Conservation (phyloP, 1,284 basidiomycete genomes). For the Sphaerobolus stellatus region DNA sequence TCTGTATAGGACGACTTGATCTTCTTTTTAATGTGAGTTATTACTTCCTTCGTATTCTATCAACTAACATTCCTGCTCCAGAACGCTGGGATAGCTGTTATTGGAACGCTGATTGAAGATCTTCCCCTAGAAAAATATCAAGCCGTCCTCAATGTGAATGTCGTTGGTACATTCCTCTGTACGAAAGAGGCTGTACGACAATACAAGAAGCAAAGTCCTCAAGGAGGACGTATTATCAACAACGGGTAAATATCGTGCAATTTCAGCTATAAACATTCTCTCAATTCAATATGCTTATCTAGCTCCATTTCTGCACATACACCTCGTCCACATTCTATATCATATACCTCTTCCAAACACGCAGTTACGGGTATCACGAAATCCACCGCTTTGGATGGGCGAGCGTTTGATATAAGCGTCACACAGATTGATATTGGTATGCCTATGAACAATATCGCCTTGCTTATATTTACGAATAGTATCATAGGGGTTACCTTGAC, state of each 20-base stretch:
- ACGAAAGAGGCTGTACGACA: constrained; percentile 71
- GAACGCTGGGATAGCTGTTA: constrained; percentile 65
- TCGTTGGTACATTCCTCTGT: constrained; percentile 72
- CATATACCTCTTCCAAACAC: constrained; percentile 79
- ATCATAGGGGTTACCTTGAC: no score
- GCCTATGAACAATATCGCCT: no score
- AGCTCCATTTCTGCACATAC: constrained; percentile 71
- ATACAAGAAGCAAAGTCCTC: constrained; percentile 72
- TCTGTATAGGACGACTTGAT: constrained; percentile 74
- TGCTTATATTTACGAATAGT: no score
- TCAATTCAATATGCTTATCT: background rate
- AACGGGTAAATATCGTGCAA: constrained; percentile 10
- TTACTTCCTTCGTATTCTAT: constrained; percentile 3
- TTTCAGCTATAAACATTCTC: background rate
- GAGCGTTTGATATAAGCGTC: constrained; percentile 69
- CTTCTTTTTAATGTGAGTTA: constrained; percentile 75
- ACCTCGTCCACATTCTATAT: constrained; percentile 64
- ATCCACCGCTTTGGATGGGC: constrained; percentile 72
- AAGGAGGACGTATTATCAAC: constrained; percentile 51
- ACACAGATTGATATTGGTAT: constrained; percentile 80
- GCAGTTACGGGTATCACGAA: constrained; percentile 76
- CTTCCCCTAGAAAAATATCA: constrained; percentile 61
- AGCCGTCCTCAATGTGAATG: constrained; percentile 66
- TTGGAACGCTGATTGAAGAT: constrained; percentile 59
- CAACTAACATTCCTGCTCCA: no score